phyloP scores from a whole-genome alignment of 306 rosid genomes.

The Dicorynia guianensis region DNA sequence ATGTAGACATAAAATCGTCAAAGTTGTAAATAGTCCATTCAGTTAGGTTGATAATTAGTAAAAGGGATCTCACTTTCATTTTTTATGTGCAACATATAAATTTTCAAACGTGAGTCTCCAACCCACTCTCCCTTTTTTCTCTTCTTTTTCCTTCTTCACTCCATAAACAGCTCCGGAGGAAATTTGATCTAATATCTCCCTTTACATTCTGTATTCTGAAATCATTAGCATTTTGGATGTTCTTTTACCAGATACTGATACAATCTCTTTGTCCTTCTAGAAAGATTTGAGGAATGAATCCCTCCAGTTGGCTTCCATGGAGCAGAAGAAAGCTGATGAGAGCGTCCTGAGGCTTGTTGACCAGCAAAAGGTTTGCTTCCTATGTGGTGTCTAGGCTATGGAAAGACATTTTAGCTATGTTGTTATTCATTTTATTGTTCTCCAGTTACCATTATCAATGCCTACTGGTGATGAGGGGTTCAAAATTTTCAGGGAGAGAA shows the following conservation, averaged over 20 bases:
- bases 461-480: constrained; percentile 35
- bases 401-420: constrained; percentile 19
- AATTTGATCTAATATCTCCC: constrained; percentile 23
- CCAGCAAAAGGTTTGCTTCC: constrained; percentile 76
- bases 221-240: constrained; percentile 26
- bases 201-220: constrained; percentile 34
- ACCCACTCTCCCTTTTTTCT: too few relatives aligned
- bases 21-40: constrained; percentile 14
- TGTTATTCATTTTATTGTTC: constrained; percentile 13
- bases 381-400: constrained; percentile 26
- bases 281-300: constrained; percentile 81
- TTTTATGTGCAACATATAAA: constrained; percentile 13
- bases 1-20: constrained; percentile 14
- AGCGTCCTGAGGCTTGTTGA: constrained; percentile 85
- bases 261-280: constrained; percentile 51
- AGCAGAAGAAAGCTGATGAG: constrained; percentile 83
- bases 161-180: not conserved
- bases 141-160: constrained; percentile 10
- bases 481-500: constrained; percentile 75
- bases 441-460: constrained; percentile 14
- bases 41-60: constrained; percentile 5
- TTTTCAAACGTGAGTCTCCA: not conserved
- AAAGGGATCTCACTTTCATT: constrained; percentile 14
- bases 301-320: constrained; percentile 80
- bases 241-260: constrained; percentile 37